Base-by-base conservation (phyloP, 1,284 basidiomycete genomes). In the Vanrija sp. region DNA sequence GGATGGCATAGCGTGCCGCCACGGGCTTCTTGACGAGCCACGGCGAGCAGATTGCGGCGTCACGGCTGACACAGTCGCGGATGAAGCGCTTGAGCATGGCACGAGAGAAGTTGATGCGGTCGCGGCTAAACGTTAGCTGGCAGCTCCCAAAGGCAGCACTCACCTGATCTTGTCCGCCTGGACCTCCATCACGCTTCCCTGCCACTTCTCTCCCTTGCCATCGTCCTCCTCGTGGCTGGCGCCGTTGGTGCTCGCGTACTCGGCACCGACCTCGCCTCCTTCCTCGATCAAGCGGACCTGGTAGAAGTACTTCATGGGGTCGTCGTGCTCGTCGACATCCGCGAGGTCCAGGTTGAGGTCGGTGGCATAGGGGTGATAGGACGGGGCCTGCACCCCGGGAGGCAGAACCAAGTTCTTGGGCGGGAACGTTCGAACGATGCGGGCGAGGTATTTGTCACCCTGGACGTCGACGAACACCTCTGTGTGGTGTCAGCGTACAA, bases 11-110 rank as follows among this genome's bases (percentile, higher is more conserved):
- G 49, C 85, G 84, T 58, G 82, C 79, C 0, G 92, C 93, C 49
- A 98, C 86, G 12, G 80, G 77, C 5, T 84, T 83, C 71, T 97
- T 96, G 36, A 98, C 92, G 2, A 85, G 85, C 95, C 95, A 98
- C 3, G 95, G 93, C 0, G 90, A 89, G 31, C 89, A 92, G 37
- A 95, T 86, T 18, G 89, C 87, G 14, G 92, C 82, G 57, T 95
- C 92, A 45, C 95, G 85, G 63, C 88, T 84, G 4, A 98, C 86
- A 67, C 90, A 94, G 68, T 98, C 95, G 57, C 90, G 87, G 48
- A 98, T 87, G 76, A 95, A 98, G 37, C 93, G 88, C 61, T 93
- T 89, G 25, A 98, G 82, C 64, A 98, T 95, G 15, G 93, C 92
- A 73, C 97, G 96, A 41, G 91, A 95, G 77, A 97, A 98, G 19